These are phyloP conservation scores for Mycena rosella DNA, from an alignment of 768 basidiomycete species.

Conservation along the genomic window DNA sequence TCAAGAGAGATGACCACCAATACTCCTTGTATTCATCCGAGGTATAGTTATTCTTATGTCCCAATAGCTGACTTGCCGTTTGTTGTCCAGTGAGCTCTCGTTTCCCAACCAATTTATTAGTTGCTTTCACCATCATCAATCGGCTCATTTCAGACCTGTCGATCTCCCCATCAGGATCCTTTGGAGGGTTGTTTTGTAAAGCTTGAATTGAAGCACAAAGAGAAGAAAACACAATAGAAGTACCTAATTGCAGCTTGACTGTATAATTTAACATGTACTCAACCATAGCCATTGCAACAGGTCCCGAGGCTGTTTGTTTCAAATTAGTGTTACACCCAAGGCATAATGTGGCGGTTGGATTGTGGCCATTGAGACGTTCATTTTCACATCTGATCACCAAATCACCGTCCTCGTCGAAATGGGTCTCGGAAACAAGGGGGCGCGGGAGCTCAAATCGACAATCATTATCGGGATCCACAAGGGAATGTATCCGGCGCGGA, in stretches of 20 bases:
- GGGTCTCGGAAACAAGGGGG: background rate
- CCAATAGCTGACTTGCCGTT: slow-evolving; percentile 21
- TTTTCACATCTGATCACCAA: slow-evolving; percentile 20
- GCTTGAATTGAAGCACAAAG: slow-evolving; percentile 35
- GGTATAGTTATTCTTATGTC: slow-evolving; percentile 18
- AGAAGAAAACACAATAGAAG: slow-evolving; percentile 25
- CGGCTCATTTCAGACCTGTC: slow-evolving; percentile 16
- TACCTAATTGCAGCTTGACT: no score
- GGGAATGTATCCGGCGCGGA: no score
- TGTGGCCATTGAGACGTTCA: slow-evolving; percentile 28
- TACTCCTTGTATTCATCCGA: slow-evolving; percentile 13
- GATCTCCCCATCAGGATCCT: slow-evolving; percentile 28
- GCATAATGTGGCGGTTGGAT: slow-evolving; percentile 18
- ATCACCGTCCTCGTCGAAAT: slow-evolving; percentile 22
- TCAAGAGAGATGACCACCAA: slow-evolving; percentile 26
- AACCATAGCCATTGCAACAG: slow-evolving; percentile 34
- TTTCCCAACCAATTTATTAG: slow-evolving; percentile 19
- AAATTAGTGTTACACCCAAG: slow-evolving; percentile 16
- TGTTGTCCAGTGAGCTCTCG: slow-evolving; percentile 31
- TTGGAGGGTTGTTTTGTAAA: slow-evolving; percentile 24
- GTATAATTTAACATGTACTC: slow-evolving; percentile 2
- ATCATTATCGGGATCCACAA: no score
- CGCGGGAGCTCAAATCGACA: background rate
- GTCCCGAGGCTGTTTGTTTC: slow-evolving; percentile 31
- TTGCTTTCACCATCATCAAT: slow-evolving; percentile 25